Conservation (phyloP, 139 green algal genomes). For the Pleodorina starrii region DNA sequence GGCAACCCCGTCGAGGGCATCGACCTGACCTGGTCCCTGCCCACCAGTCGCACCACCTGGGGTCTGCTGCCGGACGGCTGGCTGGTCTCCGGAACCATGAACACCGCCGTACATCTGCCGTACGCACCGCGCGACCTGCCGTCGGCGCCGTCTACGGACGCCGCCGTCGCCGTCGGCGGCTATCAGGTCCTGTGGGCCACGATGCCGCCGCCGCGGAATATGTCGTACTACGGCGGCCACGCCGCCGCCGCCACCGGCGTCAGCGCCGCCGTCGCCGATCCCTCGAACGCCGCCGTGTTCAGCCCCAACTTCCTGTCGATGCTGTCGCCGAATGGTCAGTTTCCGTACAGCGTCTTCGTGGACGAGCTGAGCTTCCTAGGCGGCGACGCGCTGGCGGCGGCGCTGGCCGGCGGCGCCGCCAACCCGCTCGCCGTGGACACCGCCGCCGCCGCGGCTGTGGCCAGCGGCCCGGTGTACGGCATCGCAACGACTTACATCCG, state of each 20-base stretch:
- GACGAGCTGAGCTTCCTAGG: slow-evolving; percentile 8
- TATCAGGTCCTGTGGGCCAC: neutral
- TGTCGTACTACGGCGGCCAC: neutral
- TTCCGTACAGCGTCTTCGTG: slow-evolving; percentile 27
- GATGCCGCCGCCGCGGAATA: no score
- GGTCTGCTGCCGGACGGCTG: neutral
- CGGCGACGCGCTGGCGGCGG: neutral
- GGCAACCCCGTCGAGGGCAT: neutral
- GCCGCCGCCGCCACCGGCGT: neutral
- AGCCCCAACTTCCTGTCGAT: neutral
- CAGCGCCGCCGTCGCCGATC: neutral
- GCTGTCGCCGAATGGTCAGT: neutral
- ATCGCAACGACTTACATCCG: neutral
- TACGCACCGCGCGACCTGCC: slow-evolving; percentile 8
- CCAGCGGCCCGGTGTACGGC: slow-evolving; percentile 1
- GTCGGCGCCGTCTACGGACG: neutral
- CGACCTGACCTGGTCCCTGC: neutral
- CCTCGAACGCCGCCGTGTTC: neutral
- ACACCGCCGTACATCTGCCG: neutral
- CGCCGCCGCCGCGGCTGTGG: neutral
- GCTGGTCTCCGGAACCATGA: neutral
- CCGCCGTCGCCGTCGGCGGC: neutral
- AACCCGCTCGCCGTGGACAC: neutral
- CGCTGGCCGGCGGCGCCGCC: neutral
- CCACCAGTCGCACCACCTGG: neutral